Percentiles rank a stretch among this genome's conserved stretches.
These are phyloP conservation scores for Epithemia pelagica DNA, from an alignment of 108 stramenopile genomes.

Conservation along the genomic window DNA sequence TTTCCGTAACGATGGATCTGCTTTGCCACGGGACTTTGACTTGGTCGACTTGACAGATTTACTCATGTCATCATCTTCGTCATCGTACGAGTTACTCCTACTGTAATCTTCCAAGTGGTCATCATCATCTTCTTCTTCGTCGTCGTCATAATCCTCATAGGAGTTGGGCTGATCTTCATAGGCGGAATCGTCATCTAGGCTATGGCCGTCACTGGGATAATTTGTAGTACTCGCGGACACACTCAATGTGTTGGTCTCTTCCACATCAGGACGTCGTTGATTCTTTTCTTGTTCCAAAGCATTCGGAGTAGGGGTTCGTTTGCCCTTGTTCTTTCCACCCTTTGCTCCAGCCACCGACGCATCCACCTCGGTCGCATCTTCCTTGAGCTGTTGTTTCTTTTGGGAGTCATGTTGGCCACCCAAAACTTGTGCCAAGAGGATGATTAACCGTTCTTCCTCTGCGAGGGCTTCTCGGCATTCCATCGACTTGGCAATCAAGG, in stretches of 20 bases:
- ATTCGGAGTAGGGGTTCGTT: background rate
- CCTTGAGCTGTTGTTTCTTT: background rate
- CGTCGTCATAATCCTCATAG: constrained; percentile 8
- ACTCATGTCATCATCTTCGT: background rate
- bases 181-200: constrained; percentile 22
- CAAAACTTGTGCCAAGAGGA: constrained; percentile 31
- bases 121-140: constrained; percentile 15
- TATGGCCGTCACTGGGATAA: constrained; percentile 10
- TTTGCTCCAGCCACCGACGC: background rate
- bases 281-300: background rate
- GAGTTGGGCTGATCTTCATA: constrained; percentile 4
- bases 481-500: constrained; percentile 60
- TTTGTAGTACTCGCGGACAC: too few species aligned
- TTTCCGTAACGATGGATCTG: constrained; percentile 20
- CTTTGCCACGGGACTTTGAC: constrained; percentile 19
- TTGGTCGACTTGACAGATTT: constrained; percentile 4
- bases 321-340: background rate
- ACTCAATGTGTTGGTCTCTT: background rate
- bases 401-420: constrained; percentile 5
- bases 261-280: background rate
- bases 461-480: constrained; percentile 52
- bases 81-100: background rate
- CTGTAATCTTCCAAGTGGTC: constrained; percentile 13
- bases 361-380: background rate
- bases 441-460: constrained; percentile 23